Base-by-base conservation (phyloP, 768 basidiomycete genomes). In the Suillus lakei region DNA sequence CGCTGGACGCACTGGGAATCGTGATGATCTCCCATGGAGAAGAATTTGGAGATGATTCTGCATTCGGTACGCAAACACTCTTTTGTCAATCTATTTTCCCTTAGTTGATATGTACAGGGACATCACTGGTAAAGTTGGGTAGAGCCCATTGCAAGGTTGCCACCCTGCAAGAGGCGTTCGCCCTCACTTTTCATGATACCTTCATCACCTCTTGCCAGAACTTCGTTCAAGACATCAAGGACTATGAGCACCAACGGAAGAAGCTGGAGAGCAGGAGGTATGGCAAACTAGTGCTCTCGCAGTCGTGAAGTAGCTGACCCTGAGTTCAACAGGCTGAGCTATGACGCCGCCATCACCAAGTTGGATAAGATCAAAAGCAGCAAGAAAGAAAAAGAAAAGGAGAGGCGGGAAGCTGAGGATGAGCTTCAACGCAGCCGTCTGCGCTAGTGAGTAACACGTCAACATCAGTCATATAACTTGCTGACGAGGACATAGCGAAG, bases 11-110 rank as follows among this genome's bases (percentile, higher is more conserved):
- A 34, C 81, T 97, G 12, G 95, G 95, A 1, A 83, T 93, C 62
- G 91, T 93, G 54, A 95, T 96, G 94, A 90, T 94, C 63, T 81
- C 85, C 30, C 91, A 94, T 71, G 94, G 94, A 16, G 91, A 93
- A 68, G 87, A 94, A 71, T 89, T 92, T 72, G 86, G 86, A n/a
- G 84, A 86, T 1, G 90, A 92, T 65, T 93, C 92, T 50, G 82
- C 84, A 0, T 93, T 88, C 72, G 92, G 91, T 88, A 65, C 46
- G 79, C 73, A 12, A 26, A 10, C 4, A 21, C 21, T 78, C 70
- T 16, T 53, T 10, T 50, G 21, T 48, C 41, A 23, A 43, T 60
- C 50, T 23, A 12, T 9, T 44, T 39, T 9, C 21, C 18, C 13
- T 62, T 59, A 44, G 60, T 28, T 28, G 46, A 10, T 23, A 28